phyloP scores from a whole-genome alignment of 2,329 filamentous ascomycete species.

The Tolypocladium endophyticum region DNA sequence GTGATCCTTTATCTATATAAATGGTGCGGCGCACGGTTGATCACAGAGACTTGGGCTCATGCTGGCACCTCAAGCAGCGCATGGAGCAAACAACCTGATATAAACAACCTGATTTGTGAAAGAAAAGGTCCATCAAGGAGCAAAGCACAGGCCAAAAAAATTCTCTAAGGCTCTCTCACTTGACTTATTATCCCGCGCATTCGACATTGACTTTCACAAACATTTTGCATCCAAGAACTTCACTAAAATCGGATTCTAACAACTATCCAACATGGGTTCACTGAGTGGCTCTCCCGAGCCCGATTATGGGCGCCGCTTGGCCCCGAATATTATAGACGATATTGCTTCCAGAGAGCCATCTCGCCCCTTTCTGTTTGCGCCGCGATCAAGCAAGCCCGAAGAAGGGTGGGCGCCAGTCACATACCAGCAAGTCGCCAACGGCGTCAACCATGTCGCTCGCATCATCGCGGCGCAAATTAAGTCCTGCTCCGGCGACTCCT shows the following conservation, averaged over 20 bases:
- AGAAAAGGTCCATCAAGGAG: background rate
- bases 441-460: constrained; percentile 19
- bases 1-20: background rate
- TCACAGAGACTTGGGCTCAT: background rate
- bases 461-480: constrained; percentile 18
- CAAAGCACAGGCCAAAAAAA: background rate
- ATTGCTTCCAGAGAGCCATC: constrained; percentile 10
- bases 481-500: constrained; percentile 14
- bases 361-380: constrained; percentile 27
- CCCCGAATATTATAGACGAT: constrained; percentile 12
- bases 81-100: background rate
- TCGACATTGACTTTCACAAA: background rate
- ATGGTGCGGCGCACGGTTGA: background rate
- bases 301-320: constrained; percentile 6
- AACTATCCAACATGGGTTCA: background rate
- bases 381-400: constrained; percentile 12
- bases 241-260: too few relatives aligned
- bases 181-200: background rate
- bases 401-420: constrained; percentile 19
- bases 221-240: background rate
- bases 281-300: background rate
- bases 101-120: background rate
- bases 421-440: constrained; percentile 14
- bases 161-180: background rate
- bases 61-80: background rate